Evolutionary conservation across 208 protist species (phyloP).

Genomic region (Naegleria lovaniensis): DNA sequence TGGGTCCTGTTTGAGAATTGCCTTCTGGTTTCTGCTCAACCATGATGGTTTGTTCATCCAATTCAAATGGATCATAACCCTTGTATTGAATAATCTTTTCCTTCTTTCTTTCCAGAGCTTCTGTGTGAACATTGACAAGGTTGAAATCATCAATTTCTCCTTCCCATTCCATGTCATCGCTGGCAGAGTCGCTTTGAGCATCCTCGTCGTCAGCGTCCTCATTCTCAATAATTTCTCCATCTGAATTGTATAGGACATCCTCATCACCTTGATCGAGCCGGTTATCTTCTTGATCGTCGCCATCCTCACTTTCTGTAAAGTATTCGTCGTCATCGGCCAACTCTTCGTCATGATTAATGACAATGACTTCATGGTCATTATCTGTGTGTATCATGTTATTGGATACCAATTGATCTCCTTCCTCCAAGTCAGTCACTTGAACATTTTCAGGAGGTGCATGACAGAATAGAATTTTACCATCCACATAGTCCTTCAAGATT

Average conservation of each 20-base stretch:
- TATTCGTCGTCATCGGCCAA: neutral
- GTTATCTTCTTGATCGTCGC: neutral
- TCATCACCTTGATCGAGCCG: neutral
- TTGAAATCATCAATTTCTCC: neutral
- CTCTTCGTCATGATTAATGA: constrained; percentile 11
- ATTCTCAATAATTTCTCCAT: neutral
- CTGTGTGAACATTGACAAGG: neutral
- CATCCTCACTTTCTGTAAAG: constrained; percentile 7
- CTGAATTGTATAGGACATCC: neutral
- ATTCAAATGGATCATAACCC: neutral
- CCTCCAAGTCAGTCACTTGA: neutral
- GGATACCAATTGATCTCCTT: neutral
- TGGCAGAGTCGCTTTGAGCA: neutral
- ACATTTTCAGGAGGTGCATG: neutral
- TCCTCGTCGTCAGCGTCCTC: neutral
- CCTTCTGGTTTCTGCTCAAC: neutral
- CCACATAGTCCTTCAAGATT: constrained; percentile 89
- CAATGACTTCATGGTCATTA: neutral
- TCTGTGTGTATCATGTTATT: too few relatives aligned
- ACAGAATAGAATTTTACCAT: constrained; percentile 43
- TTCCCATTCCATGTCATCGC: neutral
- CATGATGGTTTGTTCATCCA: neutral
- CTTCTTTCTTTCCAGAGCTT: neutral
- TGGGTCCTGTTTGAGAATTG: neutral
- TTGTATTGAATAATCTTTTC: neutral